These are phyloP conservation scores for Trichophyton rubrum DNA, from an alignment of 2,329 filamentous ascomycete species.

Conservation along the genomic window DNA sequence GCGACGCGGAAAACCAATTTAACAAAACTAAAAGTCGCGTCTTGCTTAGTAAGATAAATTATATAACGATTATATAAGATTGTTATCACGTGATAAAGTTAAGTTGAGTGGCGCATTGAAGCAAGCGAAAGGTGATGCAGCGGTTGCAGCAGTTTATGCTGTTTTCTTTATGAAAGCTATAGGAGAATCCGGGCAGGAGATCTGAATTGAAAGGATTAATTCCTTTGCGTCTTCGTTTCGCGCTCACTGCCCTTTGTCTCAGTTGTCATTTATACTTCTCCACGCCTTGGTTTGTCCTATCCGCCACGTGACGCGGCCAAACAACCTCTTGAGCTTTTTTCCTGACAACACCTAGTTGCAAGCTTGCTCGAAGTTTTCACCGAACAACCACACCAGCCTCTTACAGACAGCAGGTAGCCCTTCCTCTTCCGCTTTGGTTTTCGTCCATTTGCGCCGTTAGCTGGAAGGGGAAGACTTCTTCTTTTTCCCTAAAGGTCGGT, in stretches of 20 bases:
- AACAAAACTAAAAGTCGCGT: neutral
- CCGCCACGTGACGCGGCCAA: neutral
- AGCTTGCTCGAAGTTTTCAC: neutral
- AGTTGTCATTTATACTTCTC: neutral
- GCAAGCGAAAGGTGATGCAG: neutral
- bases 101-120: neutral
- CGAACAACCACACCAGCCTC: neutral
- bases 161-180: neutral
- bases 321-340: neutral
- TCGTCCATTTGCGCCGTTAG: neutral
- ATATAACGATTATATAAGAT: neutral
- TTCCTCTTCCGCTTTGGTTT: neutral
- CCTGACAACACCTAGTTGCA: neutral
- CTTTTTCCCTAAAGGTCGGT: neutral
- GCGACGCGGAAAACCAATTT: neutral
- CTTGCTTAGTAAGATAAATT: neutral
- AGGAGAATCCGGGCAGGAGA: neutral
- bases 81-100: neutral
- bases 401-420: neutral
- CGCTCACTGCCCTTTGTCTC: neutral
- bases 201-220: neutral
- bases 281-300: neutral
- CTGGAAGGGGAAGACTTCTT: neutral
- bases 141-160: neutral
- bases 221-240: neutral